Evolutionary conservation across 2,329 filamentous ascomycete species (phyloP).

Genomic region (Berkeleyomyces rouxiae): DNA sequence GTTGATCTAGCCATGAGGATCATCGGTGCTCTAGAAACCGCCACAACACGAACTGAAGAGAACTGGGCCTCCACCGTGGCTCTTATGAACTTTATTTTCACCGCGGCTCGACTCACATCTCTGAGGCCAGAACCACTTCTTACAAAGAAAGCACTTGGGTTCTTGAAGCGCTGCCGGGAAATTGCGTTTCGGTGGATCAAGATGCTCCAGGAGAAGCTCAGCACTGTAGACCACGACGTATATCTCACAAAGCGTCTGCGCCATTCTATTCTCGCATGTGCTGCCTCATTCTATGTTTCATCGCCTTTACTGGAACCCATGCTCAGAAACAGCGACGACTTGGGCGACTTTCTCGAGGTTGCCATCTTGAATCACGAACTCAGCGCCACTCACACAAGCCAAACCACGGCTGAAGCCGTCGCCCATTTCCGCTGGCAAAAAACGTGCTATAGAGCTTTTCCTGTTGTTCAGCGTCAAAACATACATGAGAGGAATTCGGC

Average conservation of each 20-base stretch:
- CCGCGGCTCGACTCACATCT: slow-evolving; percentile 29
- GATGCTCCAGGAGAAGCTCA: slow-evolving; percentile 19
- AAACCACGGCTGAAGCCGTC: background rate
- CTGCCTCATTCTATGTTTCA: background rate
- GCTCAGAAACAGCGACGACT: background rate
- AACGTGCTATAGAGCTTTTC: background rate
- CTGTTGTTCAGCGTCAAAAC: background rate
- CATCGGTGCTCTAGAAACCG: slow-evolving; percentile 17
- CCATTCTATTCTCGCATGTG: slow-evolving; percentile 20
- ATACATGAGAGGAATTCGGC: background rate
- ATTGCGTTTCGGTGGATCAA: slow-evolving; percentile 26
- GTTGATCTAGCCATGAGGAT: slow-evolving; percentile 22
- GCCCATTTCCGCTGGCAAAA: too few species aligned
- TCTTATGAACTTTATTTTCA: slow-evolving; percentile 23
- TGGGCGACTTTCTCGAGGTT: background rate
- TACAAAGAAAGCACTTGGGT: slow-evolving; percentile 16
- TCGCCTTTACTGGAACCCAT: background rate
- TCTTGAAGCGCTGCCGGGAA: slow-evolving; percentile 21
- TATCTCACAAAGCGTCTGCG: slow-evolving; percentile 21
- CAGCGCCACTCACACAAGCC: too few species aligned
- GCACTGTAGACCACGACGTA: slow-evolving; percentile 16
- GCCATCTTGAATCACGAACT: background rate
- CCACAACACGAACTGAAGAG: slow-evolving; percentile 23
- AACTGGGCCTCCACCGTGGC: slow-evolving; percentile 35
- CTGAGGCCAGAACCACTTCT: slow-evolving; percentile 18